Conservation (phyloP, 345 rosid species). For the Mercurialis annua region DNA sequence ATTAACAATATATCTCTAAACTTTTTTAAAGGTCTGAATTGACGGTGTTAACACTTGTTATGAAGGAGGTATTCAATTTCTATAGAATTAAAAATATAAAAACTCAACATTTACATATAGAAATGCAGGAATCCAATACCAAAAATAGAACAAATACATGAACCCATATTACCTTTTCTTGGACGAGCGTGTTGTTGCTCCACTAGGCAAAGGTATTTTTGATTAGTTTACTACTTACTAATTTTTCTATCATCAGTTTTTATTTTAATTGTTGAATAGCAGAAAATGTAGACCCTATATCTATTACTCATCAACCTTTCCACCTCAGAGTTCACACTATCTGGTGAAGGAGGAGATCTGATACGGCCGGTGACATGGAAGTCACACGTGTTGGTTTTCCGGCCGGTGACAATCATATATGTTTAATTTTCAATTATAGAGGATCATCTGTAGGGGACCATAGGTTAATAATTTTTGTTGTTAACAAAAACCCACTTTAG, state of each 20-base stretch:
- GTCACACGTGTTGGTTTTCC: constrained; percentile 13
- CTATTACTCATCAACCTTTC: not conserved
- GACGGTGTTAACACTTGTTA: no score
- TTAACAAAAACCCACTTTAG: constrained; percentile 16
- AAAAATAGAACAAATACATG: no score
- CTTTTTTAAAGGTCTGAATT: no score
- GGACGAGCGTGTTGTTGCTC: constrained; percentile 16
- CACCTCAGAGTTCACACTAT: constrained; percentile 27
- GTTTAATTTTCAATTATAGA: not conserved
- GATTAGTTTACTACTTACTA: not conserved
- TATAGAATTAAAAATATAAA: no score
- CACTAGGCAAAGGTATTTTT: not conserved
- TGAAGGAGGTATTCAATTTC: no score
- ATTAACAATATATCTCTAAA: no score
- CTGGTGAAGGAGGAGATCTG: constrained; percentile 3
- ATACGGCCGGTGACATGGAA: constrained; percentile 30
- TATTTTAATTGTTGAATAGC: not conserved
- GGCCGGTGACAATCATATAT: not conserved
- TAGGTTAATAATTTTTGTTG: not conserved
- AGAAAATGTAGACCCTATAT: not conserved
- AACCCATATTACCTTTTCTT: not conserved
- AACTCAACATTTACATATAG: no score
- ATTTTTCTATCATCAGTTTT: not conserved
- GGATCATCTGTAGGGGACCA: not conserved
- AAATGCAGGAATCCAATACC: no score